Percentiles rank a stretch among this genome's conserved stretches.
Evolutionary conservation across 257 asterid genomes (phyloP).

Genomic region (Scutellaria minor): DNA sequence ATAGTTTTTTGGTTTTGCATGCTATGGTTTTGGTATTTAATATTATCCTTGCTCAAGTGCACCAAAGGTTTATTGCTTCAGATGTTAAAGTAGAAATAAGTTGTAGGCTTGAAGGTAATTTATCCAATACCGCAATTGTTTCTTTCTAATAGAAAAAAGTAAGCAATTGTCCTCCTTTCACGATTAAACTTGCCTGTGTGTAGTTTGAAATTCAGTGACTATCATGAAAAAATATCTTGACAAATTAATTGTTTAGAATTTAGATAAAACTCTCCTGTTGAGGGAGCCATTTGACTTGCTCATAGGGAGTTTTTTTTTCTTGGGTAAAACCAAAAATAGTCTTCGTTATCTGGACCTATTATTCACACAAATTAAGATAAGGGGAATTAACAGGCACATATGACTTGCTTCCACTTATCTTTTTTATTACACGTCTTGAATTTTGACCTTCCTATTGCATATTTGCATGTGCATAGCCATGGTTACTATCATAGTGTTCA

Average conservation of each 20-base stretch:
- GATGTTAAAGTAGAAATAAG: conserved; percentile 17
- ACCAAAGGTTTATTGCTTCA: not conserved
- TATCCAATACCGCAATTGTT: not conserved
- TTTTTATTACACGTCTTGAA: conserved; percentile 11
- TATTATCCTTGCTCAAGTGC: not conserved
- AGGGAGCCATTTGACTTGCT: conserved; percentile 23
- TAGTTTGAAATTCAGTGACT: conserved; percentile 29
- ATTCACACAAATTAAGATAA: not conserved
- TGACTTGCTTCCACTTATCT: not conserved
- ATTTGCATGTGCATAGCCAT: conserved; percentile 11
- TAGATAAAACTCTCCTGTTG: conserved; percentile 22
- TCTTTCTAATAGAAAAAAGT: not conserved
- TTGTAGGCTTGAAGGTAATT: not conserved
- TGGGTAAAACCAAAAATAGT: not conserved
- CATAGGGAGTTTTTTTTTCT: conserved; percentile 4
- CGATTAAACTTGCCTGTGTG: conserved; percentile 21
- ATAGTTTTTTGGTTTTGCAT: not conserved
- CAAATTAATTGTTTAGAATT: conserved; percentile 8
- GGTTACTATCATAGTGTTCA: conserved; percentile 19
- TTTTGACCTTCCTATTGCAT: conserved; percentile 9
- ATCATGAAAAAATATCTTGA: not conserved
- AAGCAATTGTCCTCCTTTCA: not conserved
- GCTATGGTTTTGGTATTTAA: not conserved
- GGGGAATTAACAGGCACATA: not conserved
- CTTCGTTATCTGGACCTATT: not conserved